phyloP scores from a whole-genome alignment of 2,329 filamentous ascomycete genomes.

The Botrytis galanthina region DNA sequence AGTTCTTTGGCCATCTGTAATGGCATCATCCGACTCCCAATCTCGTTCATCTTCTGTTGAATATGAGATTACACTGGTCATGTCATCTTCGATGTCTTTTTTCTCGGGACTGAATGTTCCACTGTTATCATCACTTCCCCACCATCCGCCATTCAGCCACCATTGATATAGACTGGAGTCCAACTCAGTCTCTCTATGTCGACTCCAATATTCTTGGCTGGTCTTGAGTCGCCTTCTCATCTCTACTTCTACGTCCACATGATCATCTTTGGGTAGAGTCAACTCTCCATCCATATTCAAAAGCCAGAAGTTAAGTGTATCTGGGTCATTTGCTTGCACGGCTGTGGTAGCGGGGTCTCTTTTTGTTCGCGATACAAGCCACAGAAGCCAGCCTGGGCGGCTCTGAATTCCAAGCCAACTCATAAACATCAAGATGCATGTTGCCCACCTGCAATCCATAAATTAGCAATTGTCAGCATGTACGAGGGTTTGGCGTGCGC shows the following conservation, averaged over 20 bases:
- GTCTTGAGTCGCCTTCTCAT: conserved; percentile 61
- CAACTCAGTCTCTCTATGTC: conserved; percentile 61
- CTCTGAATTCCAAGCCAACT: conserved; percentile 57
- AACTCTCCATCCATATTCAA: conserved; percentile 52
- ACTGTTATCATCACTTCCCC: conserved; percentile 77
- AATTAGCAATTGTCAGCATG: neutral
- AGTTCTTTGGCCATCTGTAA: conserved; percentile 58
- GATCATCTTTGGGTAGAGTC: conserved; percentile 56
- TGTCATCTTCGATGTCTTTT: conserved; percentile 63
- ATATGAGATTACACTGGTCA: conserved; percentile 75
- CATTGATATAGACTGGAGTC: conserved; percentile 76
- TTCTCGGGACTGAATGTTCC: conserved; percentile 67
- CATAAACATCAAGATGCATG: conserved; percentile 43
- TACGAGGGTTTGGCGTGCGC: neutral
- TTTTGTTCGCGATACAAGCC: conserved; percentile 35
- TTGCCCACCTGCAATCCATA: conserved; percentile 27
- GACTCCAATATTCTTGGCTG: conserved; percentile 42
- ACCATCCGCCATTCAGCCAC: conserved; percentile 82
- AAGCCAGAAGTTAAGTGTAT: conserved; percentile 52
- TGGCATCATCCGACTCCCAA: conserved; percentile 46
- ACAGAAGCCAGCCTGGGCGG: conserved; percentile 62
- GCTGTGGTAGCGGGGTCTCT: conserved; percentile 23
- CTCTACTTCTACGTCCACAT: conserved; percentile 79
- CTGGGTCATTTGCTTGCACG: conserved; percentile 31
- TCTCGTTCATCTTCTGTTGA: conserved; percentile 44